Evolutionary conservation across 768 basidiomycete genomes (phyloP), one percentile per base, ranked within the genome.

Genomic region (Mycena vitilis): DNA sequence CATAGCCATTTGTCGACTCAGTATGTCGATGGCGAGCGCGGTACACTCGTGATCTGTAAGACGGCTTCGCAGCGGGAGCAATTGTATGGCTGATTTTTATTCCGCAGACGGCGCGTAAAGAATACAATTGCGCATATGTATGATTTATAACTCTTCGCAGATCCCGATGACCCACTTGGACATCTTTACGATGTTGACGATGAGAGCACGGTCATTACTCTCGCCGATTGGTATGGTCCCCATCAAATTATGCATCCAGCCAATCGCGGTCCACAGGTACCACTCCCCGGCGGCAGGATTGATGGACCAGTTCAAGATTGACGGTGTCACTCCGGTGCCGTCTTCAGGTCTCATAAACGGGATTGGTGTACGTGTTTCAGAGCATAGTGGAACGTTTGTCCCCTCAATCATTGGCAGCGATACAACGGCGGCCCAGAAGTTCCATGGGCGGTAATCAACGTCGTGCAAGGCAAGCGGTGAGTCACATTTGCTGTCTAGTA

Each of bases 361-460:
- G 34, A n/a, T 53, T n/a, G 65, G 62, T 61, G 49, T 56, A 59
- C 37, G 69, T 70, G 10, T 20, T 22, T 48, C 20, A 68, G 11
- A 45, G 0, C 18, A 40, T 36, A 22, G 4, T 22, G 18, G 13
- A 45, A 11, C 36, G 6, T 11, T 5, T 7, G 18, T 36, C 18
- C 11, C 16, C 22, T 11, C 6, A 8, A 16, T 4, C 36, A 10
- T 42, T 44, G n/a, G 49, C 72, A 73, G 48, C 66, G 71, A 38
- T 83, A 80, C 65, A 4, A 62, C 13, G 81, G 78, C 13, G 84
- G 84, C 11, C 81, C 84, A 22, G 8, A 45, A 5, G 65, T 71
- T 5, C 69, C 77, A 2, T 75, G 83, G 25, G 55, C 84, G 0
- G 75, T 82, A 4, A 68, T 85, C 70, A 76, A 75, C 51, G 81